A percentile compares a stretch with the other conserved stretches of the same genome.
phyloP scores from a whole-genome alignment of 306 rosid species.

The Fragaria vesca region DNA sequence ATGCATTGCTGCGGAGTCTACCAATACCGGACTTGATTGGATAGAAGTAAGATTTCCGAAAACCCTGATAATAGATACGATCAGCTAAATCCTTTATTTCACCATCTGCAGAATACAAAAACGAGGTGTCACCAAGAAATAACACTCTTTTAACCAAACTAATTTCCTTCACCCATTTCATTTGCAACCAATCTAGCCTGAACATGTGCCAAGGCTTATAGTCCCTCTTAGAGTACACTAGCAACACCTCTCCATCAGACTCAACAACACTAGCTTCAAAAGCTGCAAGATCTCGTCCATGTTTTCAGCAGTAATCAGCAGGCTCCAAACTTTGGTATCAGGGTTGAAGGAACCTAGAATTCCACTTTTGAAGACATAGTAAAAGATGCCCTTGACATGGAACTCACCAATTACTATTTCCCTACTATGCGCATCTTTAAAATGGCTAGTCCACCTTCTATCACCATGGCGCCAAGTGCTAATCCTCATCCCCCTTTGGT shows the following conservation, averaged over 20 bases:
- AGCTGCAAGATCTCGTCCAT: background rate
- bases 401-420: background rate
- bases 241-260: slow-evolving; percentile 6
- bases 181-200: slow-evolving; percentile 12
- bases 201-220: slow-evolving; percentile 8
- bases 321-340: background rate
- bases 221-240: background rate
- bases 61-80: slow-evolving; percentile 5
- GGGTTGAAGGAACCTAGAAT: slow-evolving; percentile 2
- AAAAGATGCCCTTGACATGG: slow-evolving; percentile 7
- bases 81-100: slow-evolving; percentile 1
- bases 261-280: background rate
- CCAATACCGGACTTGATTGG: background rate
- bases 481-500: background rate
- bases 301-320: background rate
- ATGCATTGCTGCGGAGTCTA: background rate
- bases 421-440: background rate
- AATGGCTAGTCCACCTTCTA: background rate
- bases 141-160: slow-evolving; percentile 11
- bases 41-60: background rate
- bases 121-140: slow-evolving; percentile 1
- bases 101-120: background rate
- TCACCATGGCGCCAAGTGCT: slow-evolving; percentile 3
- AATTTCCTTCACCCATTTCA: slow-evolving; percentile 6
- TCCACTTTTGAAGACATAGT: slow-evolving; percentile 10